Evolutionary conservation across 2,329 filamentous ascomycete species (phyloP).

Genomic region (Cordyceps cicadae): DNA sequence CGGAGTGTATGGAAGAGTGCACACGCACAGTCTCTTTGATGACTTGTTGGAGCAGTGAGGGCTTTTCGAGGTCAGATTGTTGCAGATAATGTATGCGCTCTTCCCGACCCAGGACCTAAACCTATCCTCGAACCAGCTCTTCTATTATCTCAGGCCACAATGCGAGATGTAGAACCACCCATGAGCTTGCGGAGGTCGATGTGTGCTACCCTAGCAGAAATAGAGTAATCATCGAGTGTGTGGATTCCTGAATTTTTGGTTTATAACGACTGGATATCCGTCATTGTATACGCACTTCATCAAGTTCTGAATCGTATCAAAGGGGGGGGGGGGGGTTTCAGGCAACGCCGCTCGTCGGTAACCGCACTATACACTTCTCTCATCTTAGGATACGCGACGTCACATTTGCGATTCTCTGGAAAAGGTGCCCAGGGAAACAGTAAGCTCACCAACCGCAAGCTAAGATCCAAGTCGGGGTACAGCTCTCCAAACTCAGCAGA

Average conservation of each 20-base stretch:
- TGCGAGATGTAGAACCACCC: conserved; percentile 69
- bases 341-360: conserved; percentile 53
- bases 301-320: conserved; percentile 68
- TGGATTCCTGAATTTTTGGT: conserved; percentile 71
- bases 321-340: too few relatives aligned
- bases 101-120: conserved; percentile 38
- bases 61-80: neutral
- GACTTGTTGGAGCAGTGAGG: conserved; percentile 20
- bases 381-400: conserved; percentile 64
- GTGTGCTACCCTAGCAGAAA: conserved; percentile 81
- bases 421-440: conserved; percentile 71
- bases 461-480: conserved; percentile 68
- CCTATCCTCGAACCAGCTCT: conserved; percentile 61
- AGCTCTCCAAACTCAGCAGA: conserved; percentile 64
- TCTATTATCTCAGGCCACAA: conserved; percentile 61
- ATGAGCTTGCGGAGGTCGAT: conserved; percentile 67
- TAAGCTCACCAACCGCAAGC: conserved; percentile 76
- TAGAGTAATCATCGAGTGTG: conserved; percentile 79
- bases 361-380: conserved; percentile 62
- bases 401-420: conserved; percentile 65
- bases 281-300: conserved; percentile 73
- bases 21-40: conserved; percentile 66
- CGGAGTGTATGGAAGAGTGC: conserved; percentile 64
- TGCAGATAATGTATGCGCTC: neutral
- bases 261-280: conserved; percentile 57